Evolutionary conservation across 495 filamentous ascomycete species (phyloP), one percentile per base, ranked within the genome.

Genomic region (Endocarpon pusillum): DNA sequence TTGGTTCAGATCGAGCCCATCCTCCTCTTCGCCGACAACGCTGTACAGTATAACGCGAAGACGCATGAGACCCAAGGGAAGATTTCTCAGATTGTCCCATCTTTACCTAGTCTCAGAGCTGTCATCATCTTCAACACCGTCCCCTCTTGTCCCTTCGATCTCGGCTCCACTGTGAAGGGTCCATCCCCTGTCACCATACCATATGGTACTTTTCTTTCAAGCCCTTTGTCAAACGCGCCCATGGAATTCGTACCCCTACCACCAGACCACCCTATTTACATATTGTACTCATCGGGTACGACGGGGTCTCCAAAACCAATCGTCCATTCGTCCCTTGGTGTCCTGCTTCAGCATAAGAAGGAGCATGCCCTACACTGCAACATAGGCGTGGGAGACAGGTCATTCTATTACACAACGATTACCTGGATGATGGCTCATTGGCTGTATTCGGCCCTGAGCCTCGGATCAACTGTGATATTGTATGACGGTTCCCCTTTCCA

Each of bases 361-460:
- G 86, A 93, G 49, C 83, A 87, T 50, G 62, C 73, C 35, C 61
- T 94, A 14, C 85, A 94, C 52, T 78, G 77, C 47, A 75, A 79
- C 18, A 72, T 94, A 42, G 59, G 58, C 4, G 66, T 69, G 0
- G 63, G 67, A 10, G 70, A 74, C 39, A 62, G 71, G 2, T 66
- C 81, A 40, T 87, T 71, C 58, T 92, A 89, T 55, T 93, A 82
- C 49, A 92, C 85, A 2, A 93, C 85, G 2, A 75, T 71, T 19
- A 91, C 85, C 3, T 89, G 79, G 83, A 89, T 92, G 84, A 94
- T 93, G 85, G 89, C 12, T n/a, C 85, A 93, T 51, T 93, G 85
- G 85, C 71, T 84, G 27, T 71, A 92, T 14, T 86, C 81, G 3
- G 81, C 70, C 0, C 67, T 93, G 6, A 77, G 81, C 8, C 73